phyloP scores from a whole-genome alignment of 306 rosid genomes.

The Styphnolobium japonicum region DNA sequence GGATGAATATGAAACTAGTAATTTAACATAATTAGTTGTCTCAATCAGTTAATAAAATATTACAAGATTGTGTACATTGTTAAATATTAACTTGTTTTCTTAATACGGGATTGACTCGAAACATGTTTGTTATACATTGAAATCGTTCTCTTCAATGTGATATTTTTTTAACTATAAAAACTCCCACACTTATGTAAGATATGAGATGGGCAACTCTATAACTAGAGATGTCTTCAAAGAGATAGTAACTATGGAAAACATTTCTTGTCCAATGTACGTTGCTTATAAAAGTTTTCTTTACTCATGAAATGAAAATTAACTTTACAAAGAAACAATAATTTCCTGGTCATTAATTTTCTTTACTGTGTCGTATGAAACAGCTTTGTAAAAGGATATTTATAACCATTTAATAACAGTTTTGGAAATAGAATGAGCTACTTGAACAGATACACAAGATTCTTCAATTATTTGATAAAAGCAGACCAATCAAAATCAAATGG shows the following conservation, averaged over 20 bases:
- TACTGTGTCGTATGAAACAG: no score
- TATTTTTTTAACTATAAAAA: not conserved
- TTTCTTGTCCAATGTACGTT: not conserved
- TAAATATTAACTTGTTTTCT: not conserved
- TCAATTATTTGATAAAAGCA: not conserved
- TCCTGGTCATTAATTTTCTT: no score
- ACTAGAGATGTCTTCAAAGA: no score
- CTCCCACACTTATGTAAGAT: not conserved
- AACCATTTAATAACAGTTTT: no score
- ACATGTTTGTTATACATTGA: not conserved
- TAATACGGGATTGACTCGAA: not conserved
- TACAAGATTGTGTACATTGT: not conserved
- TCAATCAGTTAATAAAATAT: not conserved
- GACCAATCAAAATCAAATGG: not conserved
- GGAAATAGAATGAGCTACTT: no score
- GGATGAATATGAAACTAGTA: not conserved
- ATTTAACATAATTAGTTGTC: not conserved
- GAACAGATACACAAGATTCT: not conserved
- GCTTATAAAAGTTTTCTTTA: no score
- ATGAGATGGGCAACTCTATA: not conserved
- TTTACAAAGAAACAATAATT: no score
- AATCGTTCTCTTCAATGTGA: not conserved
- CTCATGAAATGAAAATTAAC: no score
- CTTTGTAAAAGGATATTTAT: no score
- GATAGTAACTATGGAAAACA: not conserved